A percentile compares a stretch with the other conserved stretches of the same genome.
Conservation (phyloP, 23 red algal genomes). For the Gracilaria gracilis region DNA sequence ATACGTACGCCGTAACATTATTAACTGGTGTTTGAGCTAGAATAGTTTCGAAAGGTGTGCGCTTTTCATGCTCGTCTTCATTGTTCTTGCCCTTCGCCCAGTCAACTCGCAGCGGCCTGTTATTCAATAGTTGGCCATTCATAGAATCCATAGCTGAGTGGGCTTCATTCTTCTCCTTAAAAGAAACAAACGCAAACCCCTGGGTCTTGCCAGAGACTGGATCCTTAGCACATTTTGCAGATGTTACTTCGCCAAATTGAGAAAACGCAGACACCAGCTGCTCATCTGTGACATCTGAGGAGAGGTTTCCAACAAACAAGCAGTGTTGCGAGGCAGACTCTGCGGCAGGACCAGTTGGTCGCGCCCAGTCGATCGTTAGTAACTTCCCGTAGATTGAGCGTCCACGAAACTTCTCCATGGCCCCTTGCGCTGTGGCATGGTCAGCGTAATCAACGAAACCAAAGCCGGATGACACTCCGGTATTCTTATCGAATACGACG, state of each 20-base stretch:
- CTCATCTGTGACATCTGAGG: conserved; percentile 73
- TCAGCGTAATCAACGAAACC: conserved; percentile 91
- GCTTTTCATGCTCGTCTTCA: conserved; percentile 27
- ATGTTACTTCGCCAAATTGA: conserved; percentile 51
- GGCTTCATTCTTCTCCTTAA: conserved; percentile 59
- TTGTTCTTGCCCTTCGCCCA: conserved; percentile 78
- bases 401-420: conserved; percentile 79
- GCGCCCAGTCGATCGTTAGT: conserved; percentile 92
- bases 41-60: conserved; percentile 67
- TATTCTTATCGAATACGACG: conserved; percentile 82
- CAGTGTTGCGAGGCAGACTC: conserved; percentile 60
- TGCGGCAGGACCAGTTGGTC: conserved; percentile 44
- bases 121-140: conserved; percentile 74
- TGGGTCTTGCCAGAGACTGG: conserved; percentile 51
- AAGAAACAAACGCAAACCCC: conserved; percentile 84
- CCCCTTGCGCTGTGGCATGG: conserved; percentile 72
- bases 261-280: conserved; percentile 76
- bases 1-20: conserved; percentile 82
- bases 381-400: conserved; percentile 79
- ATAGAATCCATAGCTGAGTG: conserved; percentile 73
- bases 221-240: conserved; percentile 80
- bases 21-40: conserved; percentile 62
- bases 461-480: conserved; percentile 74
- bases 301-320: conserved; percentile 90
- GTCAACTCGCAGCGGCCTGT: conserved; percentile 80